Base-by-base conservation (phyloP, 2,329 filamentous ascomycete genomes). In the Didymella glomerata region DNA sequence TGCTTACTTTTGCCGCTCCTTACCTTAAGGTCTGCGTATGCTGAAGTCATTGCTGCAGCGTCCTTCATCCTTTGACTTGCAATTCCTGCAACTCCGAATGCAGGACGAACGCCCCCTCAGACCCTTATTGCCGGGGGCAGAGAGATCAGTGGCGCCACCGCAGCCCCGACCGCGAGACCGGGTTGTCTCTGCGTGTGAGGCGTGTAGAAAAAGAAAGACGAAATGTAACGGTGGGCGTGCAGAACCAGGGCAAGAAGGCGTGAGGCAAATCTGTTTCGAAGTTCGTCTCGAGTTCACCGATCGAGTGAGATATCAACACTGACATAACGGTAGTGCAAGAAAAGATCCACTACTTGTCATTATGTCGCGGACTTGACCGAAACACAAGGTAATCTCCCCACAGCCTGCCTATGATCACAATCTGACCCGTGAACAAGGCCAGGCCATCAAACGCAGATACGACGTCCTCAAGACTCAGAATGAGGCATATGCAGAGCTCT, bases 371-470 rank as follows among this genome's bases (percentile, higher is more conserved):
- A 50, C 9, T 16, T 36, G 20, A 59, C 50, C 45, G 56, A 50
- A 40, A 58, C 56, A 54, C 56, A 58, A 48, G 50, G 50, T 41
- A 40, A 47, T n/a, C 18, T 20, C n/a, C 22, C 22, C 6, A 30
- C n/a, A 20, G 32, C 42, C 24, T 47, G 25, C 14, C 25, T 25
- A 14, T n/a, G 22, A 47, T 41, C 48, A 24, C 38, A 10, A 6
- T 51, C 54, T 14, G 30, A 50, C 2, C 54, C 55, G 22, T 49
- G 55, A 16, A 16, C 50, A 62, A 25, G 52, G 58, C 14, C 62
- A 64, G 18, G 62, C 62, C 0, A 25, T 63, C 1, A 66, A 66
- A 32, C 61, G 63, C 24, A 67, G 56, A 45, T 57, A 64, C 27
- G 57, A 58, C 42, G 24, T 28, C 1, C 42, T 67, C 10, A 54